Percentiles rank a stretch among this genome's conserved stretches.
These are phyloP conservation scores for Tetrahymena malaccensis DNA, from an alignment of 73 alveolate species.

Conservation along the genomic window DNA sequence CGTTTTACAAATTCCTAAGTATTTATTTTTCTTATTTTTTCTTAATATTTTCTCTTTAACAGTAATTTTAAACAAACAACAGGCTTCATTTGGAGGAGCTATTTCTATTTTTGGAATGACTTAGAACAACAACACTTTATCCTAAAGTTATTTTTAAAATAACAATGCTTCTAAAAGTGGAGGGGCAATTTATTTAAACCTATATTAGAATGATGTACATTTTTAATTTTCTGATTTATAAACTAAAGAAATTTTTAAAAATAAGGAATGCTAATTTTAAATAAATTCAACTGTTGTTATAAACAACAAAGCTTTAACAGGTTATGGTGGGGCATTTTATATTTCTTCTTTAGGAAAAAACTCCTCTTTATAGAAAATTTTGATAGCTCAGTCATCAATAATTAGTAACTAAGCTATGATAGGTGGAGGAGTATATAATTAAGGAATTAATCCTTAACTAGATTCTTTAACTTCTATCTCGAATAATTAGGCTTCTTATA, in stretches of 20 bases:
- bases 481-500: not conserved
- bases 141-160: no score
- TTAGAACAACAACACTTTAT: not conserved
- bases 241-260: no score
- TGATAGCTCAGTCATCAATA: not conserved
- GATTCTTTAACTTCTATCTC: not conserved
- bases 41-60: not conserved
- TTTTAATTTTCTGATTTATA: no score
- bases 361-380: not conserved
- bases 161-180: not conserved
- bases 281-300: no score
- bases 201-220: not conserved
- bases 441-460: not conserved
- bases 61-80: not conserved
- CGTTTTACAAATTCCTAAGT: no score
- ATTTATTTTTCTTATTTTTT: no score
- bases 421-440: not conserved
- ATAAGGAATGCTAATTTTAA: no score
- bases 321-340: not conserved
- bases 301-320: no score
- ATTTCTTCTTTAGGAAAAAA: no score
- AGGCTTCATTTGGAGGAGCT: not conserved
- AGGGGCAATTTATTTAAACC: not conserved
- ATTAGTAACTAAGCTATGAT: not conserved
- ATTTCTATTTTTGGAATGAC: not conserved